Base-by-base conservation (phyloP, 176 grass and related monocot genomes). In the Metroxylon sagu region DNA sequence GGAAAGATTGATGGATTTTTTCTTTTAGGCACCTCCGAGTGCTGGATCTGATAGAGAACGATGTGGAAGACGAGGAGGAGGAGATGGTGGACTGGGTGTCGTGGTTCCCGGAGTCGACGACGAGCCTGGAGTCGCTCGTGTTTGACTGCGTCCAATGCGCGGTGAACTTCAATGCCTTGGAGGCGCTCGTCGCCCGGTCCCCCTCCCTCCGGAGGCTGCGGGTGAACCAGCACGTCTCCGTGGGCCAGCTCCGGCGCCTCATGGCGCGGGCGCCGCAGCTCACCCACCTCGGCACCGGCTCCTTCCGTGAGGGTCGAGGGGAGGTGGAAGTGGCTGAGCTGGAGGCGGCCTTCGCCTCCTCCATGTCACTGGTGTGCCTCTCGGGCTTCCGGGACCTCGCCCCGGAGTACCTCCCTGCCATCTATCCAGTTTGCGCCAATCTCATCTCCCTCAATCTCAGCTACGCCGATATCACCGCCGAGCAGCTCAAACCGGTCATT, bases 341-440 rank as follows among this genome's bases (percentile, higher is more conserved):
- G 29, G 5, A 48, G 35, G 17, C 63, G 1, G 62, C 82, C 19
- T 92, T 88, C 62, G 53, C 25, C 2, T 54, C 81, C 48, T 76
- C 65, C 12, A 66, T 18, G 56, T 70, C 75, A 19, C 81, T 98
- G 4, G 66, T 79, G n/a, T 98, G 81, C 19, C 74, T 98, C 4
- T 98, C 93, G 5, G 93, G 93, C 25, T 98, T 98, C 65, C 82
- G 84, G n/a, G 70, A 76, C 6, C 55, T 81, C 43, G 85, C 74
- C 29, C 81, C 77, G 5, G 84, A 92, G 76, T 88, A 82, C 58
- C 75, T 98, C 26, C 78, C 73, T 0, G 59, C 84, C 53, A 98
- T 98, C 66, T 53, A 51, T 48, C 64, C 59, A 1, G 82, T 85
- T 19, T 80, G 87, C 19, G 19, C 19, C 35, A 68, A 83, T 67